Percentiles rank a stretch among this genome's conserved stretches.
Evolutionary conservation across 495 filamentous ascomycete genomes (phyloP).

Genomic region (Hypoxylon perforatum): DNA sequence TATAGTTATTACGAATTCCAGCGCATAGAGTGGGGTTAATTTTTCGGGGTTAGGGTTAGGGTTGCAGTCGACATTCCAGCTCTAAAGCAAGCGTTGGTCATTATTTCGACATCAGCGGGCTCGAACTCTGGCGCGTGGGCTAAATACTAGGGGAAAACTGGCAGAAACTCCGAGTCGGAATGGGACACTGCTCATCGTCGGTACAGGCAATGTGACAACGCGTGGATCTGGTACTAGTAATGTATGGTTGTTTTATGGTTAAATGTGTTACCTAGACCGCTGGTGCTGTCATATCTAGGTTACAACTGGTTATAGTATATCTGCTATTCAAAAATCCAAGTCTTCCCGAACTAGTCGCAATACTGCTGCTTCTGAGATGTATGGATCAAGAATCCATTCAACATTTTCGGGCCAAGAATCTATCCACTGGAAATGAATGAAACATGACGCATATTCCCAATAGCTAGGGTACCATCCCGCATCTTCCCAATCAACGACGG

Average conservation of each 20-base stretch:
- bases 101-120: background rate
- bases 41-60: too few relatives aligned
- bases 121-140: background rate
- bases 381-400: slow-evolving; percentile 15
- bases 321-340: slow-evolving; percentile 13
- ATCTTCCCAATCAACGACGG: slow-evolving; percentile 66
- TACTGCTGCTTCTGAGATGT: slow-evolving; percentile 12
- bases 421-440: slow-evolving; percentile 25
- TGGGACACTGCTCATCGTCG: too few relatives aligned
- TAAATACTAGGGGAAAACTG: too few relatives aligned
- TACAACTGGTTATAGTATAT: background rate
- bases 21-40: slow-evolving; percentile 50
- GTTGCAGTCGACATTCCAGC: slow-evolving; percentile 15
- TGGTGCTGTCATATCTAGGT: background rate
- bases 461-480: slow-evolving; percentile 63
- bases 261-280: background rate
- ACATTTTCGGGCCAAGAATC: slow-evolving; percentile 30
- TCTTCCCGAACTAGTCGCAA: slow-evolving; percentile 15
- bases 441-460: slow-evolving; percentile 57
- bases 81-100: slow-evolving; percentile 3
- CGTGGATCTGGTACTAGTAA: too few relatives aligned
- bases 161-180: too few relatives aligned
- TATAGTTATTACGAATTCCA: too few relatives aligned
- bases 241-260: too few relatives aligned
- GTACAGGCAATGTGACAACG: too few relatives aligned